Evolutionary conservation across 805 yeast species (phyloP), one percentile per base, ranked within the genome.

Genomic region (Cyberlindnera suaveolens): DNA sequence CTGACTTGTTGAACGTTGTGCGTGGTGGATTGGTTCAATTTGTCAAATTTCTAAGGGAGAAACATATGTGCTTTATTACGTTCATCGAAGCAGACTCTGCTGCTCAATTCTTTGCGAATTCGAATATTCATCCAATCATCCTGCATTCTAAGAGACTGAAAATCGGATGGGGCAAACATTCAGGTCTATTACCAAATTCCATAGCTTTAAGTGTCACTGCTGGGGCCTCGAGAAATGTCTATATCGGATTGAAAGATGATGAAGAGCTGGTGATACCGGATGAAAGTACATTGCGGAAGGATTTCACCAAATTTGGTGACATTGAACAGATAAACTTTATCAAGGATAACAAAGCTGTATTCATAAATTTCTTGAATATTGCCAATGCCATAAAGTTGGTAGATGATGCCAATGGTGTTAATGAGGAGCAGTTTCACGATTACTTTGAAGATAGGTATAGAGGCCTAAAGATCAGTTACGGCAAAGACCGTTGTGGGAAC

Each of bases 401-500:
- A 26, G 80, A 78, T 40, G 72, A 73, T 36, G 78, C 82, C 45
- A 75, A 75, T 43, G 65, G 61, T 47, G 49, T 60, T 7, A 56
- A 56, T 16, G 56, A 63, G 3, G 55, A 58, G 1, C 57, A 58
- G 17, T 64, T 73, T 32, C 70, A 70, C 41, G 61, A 56, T 14
- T 59, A 64, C 8, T 74, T 71, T 31, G 62, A 65, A 45, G 62
- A 70, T 29, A 71, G 70, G 50, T 85, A 84, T 54, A 53, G 54
- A 34, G 65, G 70, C 5, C 76, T 78, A 52, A 77, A 78, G 46
- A 77, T 85, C 36, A 75, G 77, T 39, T 85, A 73, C 62, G 95
- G 88, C 37, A 82, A 82, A 54, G 95, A 85, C 62, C 71, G 95
- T 57, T 85, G 95, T 66, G 95, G 84, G 3, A 83, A 83, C 55